Base-by-base conservation (phyloP, 805 yeast species). In the Candida orba region DNA sequence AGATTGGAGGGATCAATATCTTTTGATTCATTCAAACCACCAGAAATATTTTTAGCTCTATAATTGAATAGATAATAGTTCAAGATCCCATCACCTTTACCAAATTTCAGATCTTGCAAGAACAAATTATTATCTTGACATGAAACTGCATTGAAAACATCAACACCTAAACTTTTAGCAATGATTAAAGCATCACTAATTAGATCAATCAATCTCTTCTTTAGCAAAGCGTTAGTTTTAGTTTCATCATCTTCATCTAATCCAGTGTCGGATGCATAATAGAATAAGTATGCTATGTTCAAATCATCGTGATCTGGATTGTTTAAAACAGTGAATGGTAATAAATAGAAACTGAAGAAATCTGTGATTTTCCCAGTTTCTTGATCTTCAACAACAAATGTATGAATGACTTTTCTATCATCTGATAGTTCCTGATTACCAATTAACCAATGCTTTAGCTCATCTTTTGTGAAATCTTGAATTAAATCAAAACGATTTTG, bases 11-110 rank as follows among this genome's bases (percentile, higher is more conserved):
- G 59, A 40, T 76, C 78, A 30, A 76, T 68, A 42, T 73, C 73
- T 39, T 78, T 76, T 37, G 74, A 68, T 10, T 69, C 64, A 46
- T 77, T 79, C 23, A 87, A 65, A 7, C 99, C 99, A 31, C 97
- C 96, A 45, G 70, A 66, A 36, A 93, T 76, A 4, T 88, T 89
- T 64, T 78, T 78, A 5, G 95, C 81, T 58, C 73, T 81, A 70
- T 89, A 93, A 64, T 93, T 93, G 75, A 93, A 93, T 51, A 93
- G 67, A 60, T 93, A 93, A 64, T 84, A 93, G 64, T 93, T 85
- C 58, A 93, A 73, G 58, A 77, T 76, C 0, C 99, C 99, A 62
- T 91, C 98, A 36, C 99, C 99, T 39, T 79, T 76, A 30, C 96
- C 96, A 62, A 93, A 93, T 60, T 87, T 86, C 65, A 85, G 73